Base-by-base conservation (phyloP, 345 rosid species). In the Physaria fendleri region DNA sequence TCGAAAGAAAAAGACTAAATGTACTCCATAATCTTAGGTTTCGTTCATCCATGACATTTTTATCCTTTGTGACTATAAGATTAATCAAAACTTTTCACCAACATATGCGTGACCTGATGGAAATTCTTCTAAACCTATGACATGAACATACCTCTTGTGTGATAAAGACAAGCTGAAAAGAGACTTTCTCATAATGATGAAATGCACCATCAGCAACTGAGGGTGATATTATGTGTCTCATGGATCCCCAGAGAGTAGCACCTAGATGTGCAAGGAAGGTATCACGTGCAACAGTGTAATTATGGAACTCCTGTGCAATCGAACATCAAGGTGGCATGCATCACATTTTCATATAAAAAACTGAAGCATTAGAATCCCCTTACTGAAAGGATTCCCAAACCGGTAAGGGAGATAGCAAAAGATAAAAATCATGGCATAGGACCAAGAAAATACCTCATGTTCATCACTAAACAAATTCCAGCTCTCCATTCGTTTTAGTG, bases 271-370 rank as follows among this genome's bases (percentile, higher is more conserved):
- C 85, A 54, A 94, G 95, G 79, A 94, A 87, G 37, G 88, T 73
- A 82, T 94, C 99, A 22, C 92, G 92, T 57, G 97, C 99, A 81
- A 94, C 92, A 3, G 99, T 89, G 79, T 90, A 93, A 48, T 80
- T 94, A 64, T 85, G 90, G 64, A 79, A 87, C 62, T 85, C 96
- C 99, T 83, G 78, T 59, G 72, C 24, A 55, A 39, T 54, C 5
- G 55, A n/a, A 70, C 44, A 59, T n/a, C 66, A 68, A 22, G 47
- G 43, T 37, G 29, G 45, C 37, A 43, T 51, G 60, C 18, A 17
- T 38, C 44, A 62, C 17, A 42, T 17, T 32, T 64, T 66, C 41
- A 37, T 41, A 59, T 58, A 28, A 38, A 61, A 30, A 59, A 35
- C 13, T 5, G 23, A 57, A 37, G 58, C 33, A 51, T 15, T 50